Base-by-base conservation (phyloP, 2,329 filamentous ascomycete species). In the Beauveria australis region DNA sequence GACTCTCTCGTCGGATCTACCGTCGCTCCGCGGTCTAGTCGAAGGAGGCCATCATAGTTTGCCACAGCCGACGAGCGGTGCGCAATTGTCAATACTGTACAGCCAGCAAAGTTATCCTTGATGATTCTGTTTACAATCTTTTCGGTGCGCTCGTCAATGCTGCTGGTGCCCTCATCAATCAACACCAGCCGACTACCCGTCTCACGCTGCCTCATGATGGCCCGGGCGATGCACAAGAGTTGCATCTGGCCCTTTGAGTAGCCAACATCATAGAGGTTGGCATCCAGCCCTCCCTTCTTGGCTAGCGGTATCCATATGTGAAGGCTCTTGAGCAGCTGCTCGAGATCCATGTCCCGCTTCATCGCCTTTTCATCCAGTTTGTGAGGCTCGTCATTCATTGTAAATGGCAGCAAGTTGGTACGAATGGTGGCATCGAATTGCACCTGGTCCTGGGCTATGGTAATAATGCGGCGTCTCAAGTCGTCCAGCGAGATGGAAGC, bases 401-500 rank as follows among this genome's bases (percentile, higher is more conserved):
- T 51, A 18, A 41, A 24, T 24, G 51, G 51, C 5, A 53, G 51
- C 19, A 53, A 19, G n/a, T 53, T 53, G 51, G 30, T 41, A 19
- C 51, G 51, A 53, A 53, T 53, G n/a, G 26, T 53, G 9, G n/a
- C 33, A 40, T 53, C 30, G 43, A 67, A 66, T 30, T 53, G 59
- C 19, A 65, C 59, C 44, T 67, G 49, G 53, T 47, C 63, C 65
- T 65, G 66, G 22, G 64, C 64, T 47, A 67, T 63, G 37, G 52
- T 63, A 10, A 67, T n/a, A n/a, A 53, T 18, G 10, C 51, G 51
- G 5, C 33, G 28, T 22, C 51, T 33, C 8, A 53, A 26, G 6
- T 53, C 30, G 33, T 53, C 12, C 19, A 40, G n/a, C 24, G 51
- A 26, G 19, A 53, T 41, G n/a, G 51, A 40, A 16, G 10, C 10